Percentiles rank a stretch among this genome's conserved stretches.
These are phyloP conservation scores for Arctostaphylos glauca DNA, from an alignment of 148 eudicot genomes.

Conservation along the genomic window DNA sequence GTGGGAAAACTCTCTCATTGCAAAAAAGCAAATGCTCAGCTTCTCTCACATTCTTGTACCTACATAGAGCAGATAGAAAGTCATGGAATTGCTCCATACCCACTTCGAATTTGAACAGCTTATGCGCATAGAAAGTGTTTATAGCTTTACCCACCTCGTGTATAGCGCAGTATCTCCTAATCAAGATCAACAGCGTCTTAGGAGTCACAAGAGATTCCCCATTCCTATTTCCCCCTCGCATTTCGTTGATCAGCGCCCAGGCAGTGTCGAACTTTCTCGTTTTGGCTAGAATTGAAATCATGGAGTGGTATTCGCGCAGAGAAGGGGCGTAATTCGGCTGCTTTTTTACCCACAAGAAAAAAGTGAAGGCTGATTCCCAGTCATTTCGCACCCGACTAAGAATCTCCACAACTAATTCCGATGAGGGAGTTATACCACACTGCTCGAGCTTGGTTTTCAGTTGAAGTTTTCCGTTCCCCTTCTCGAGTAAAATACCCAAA, in stretches of 20 bases:
- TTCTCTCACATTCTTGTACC: conserved; percentile 88
- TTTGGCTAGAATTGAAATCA: conserved; percentile 77
- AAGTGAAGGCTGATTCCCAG: conserved; percentile 79
- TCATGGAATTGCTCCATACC: conserved; percentile 74
- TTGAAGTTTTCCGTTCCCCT: conserved; percentile 24
- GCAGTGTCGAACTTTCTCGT: conserved; percentile 82
- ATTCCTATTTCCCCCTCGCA: conserved; percentile 38
- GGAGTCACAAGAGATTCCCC: conserved; percentile 48
- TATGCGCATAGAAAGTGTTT: conserved; percentile 68
- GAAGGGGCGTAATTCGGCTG: conserved; percentile 55
- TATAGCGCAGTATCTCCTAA: conserved; percentile 66
- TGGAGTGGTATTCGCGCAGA: conserved; percentile 62
- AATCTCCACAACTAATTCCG: conserved; percentile 55
- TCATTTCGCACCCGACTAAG: conserved; percentile 58
- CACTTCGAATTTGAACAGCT: conserved; percentile 49
- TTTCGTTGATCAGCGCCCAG: conserved; percentile 75
- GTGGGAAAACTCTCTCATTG: conserved; percentile 52
- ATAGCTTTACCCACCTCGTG: conserved; percentile 82
- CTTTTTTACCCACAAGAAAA: conserved; percentile 79
- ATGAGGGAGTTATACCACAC: conserved; percentile 46
- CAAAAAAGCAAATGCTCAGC: conserved; percentile 83
- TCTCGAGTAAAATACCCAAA: conserved; percentile 35
- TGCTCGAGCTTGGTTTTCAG: conserved; percentile 53
- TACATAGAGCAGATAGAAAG: conserved; percentile 73
- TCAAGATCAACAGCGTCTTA: conserved; percentile 76